phyloP scores from a whole-genome alignment of 2,329 filamentous ascomycete genomes.

The Microdochium bolleyi region DNA sequence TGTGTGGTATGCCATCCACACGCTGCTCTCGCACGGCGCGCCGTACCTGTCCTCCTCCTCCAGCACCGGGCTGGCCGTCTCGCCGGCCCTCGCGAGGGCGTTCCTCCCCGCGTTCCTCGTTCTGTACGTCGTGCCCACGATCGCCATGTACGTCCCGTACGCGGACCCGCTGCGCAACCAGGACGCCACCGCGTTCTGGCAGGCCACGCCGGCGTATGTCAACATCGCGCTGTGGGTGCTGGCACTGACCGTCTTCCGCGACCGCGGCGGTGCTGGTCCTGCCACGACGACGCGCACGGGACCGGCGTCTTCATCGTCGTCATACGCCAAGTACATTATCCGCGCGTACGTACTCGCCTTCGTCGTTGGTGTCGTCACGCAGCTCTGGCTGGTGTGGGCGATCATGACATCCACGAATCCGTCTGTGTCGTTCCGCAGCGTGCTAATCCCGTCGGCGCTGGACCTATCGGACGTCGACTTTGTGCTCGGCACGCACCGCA shows the following conservation, averaged over 20 bases:
- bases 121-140: not conserved
- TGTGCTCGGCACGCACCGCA: not conserved
- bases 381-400: not conserved
- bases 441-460: not conserved
- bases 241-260: not conserved
- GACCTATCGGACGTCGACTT: not conserved
- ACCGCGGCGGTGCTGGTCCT: not conserved
- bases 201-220: not conserved
- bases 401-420: not conserved
- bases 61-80: not conserved
- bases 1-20: not conserved
- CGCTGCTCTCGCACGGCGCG: not conserved
- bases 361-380: not conserved
- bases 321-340: not conserved
- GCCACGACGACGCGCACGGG: no score
- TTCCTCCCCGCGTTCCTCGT: not conserved
- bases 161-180: not conserved
- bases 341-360: not conserved
- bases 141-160: not conserved
- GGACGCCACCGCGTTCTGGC: not conserved
- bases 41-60: not conserved
- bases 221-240: not conserved
- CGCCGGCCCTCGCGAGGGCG: not conserved
- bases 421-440: not conserved
- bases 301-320: not conserved